Base-by-base conservation (phyloP, 2,329 filamentous ascomycete genomes). In the Colletotrichum lindemuthianum region DNA sequence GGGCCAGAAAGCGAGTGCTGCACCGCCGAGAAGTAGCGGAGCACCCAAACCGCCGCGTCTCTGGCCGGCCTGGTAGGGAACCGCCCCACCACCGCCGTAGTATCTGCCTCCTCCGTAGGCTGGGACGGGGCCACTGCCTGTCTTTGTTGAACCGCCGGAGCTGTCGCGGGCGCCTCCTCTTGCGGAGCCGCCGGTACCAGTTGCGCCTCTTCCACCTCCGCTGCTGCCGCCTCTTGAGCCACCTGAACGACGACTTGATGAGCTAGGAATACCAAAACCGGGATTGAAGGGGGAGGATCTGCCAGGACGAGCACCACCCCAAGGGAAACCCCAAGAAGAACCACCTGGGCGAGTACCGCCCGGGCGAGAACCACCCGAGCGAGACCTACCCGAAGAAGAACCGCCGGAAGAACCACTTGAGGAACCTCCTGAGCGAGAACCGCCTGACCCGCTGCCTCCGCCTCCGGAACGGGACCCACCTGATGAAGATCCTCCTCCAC, bases 11-110 rank as follows among this genome's bases (percentile, higher is more conserved):
- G 80, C 79, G 9, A 90, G 71, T 24, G 80, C 76, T 10, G 77
- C 74, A 4, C 79, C 82, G 4, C 83, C 72, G 3, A 90, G 76
- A 24, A 87, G 74, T 51, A 88, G 75, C 13, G 87, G 81, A 0
- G 79, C 24, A 24, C 24, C 77, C 34, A 87, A 74, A 11, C 60
- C 64, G 0, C 43, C n/a, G 13, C 44, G 43, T 52, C 40, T 11
- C 9, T 48, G 32, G 7, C 89, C 90, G 2, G 90, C 69, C 2
- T 70, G 66, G 76, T 91, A 95, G 2, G 92, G 90, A 0, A 74
- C 72, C 3, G 78, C 65, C 0, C 88, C 84, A 52, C 92, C 92
- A 52, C 90, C 90, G 41, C 85, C 84, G 72, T 93, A 93, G 75
- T 84, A 91, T 55, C 73, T 70, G 8, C 89, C 88, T 41, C 88